These are phyloP conservation scores for Brassica carinata DNA, from an alignment of 345 rosid species.

Conservation along the genomic window DNA sequence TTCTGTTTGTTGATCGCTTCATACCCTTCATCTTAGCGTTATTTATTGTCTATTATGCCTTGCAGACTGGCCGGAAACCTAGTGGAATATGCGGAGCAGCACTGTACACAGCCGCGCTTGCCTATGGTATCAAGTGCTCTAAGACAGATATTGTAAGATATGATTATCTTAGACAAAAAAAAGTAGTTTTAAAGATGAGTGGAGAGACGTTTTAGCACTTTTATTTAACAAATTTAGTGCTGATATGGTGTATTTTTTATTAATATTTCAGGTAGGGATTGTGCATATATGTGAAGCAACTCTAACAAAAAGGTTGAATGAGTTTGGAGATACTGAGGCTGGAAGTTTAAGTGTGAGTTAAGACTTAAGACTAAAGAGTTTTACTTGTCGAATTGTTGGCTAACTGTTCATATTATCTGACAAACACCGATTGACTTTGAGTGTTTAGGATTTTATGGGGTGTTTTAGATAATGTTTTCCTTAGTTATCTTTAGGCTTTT, in stretches of 20 bases:
- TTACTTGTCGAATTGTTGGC: not conserved
- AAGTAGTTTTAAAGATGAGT: slow-evolving; percentile 1
- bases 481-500: not conserved
- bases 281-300: slow-evolving; percentile 97
- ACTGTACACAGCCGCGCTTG: slow-evolving; percentile 80
- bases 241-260: slow-evolving; percentile 23
- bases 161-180: not conserved
- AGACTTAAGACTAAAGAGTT: not conserved
- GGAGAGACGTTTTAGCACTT: not conserved
- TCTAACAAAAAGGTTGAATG: slow-evolving; percentile 78
- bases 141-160: slow-evolving; percentile 76
- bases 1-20: too few species aligned
- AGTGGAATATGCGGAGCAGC: slow-evolving; percentile 99
- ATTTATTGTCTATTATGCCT: not conserved
- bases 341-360: slow-evolving; percentile 78
- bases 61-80: slow-evolving; percentile 95
- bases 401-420: slow-evolving; percentile 1
- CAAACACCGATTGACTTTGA: not conserved
- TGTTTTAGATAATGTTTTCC: not conserved
- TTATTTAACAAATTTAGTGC: slow-evolving; percentile 12
- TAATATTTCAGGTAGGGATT: slow-evolving; percentile 57
- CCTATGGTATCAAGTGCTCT: slow-evolving; percentile 74
- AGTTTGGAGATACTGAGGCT: slow-evolving; percentile 84
- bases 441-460: not conserved
- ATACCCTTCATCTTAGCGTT: too few species aligned